Conservation (phyloP, 352 stramenopile species). For the Phytophthora hybrid region DNA sequence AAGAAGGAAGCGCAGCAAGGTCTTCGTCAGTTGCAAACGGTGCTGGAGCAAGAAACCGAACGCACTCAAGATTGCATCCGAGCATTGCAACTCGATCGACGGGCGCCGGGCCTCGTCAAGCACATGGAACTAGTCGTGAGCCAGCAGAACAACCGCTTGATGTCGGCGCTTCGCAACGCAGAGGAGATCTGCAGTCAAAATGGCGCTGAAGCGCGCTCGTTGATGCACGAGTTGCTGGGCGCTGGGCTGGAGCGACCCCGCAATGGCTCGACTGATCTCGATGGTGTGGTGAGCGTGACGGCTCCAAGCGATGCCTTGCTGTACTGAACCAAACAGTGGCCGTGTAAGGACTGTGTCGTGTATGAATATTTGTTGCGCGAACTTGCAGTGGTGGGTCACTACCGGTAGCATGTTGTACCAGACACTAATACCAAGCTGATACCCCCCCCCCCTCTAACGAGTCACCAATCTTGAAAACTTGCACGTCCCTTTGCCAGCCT, state of each 20-base stretch:
- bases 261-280: background rate
- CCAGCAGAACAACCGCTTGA: conserved; percentile 23
- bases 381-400: background rate
- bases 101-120: background rate
- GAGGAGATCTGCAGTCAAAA: conserved; percentile 17
- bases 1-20: conserved; percentile 1
- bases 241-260: background rate
- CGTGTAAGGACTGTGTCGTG: background rate
- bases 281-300: background rate
- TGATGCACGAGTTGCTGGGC: background rate
- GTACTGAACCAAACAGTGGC: background rate
- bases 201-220: conserved; percentile 10
- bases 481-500: too few species aligned
- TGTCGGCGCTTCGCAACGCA: conserved; percentile 17
- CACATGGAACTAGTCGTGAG: conserved; percentile 13
- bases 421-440: too few species aligned
- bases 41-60: conserved; percentile 10
- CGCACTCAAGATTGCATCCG: conserved; percentile 15
- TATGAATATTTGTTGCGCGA: background rate
- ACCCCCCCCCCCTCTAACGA: too few species aligned
- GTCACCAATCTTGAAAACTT: too few species aligned
- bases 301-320: background rate
- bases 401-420: background rate
- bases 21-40: conserved; percentile 2
- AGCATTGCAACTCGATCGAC: background rate